Base-by-base conservation (phyloP, 495 filamentous ascomycete genomes). In the Penicillium tannophilum region DNA sequence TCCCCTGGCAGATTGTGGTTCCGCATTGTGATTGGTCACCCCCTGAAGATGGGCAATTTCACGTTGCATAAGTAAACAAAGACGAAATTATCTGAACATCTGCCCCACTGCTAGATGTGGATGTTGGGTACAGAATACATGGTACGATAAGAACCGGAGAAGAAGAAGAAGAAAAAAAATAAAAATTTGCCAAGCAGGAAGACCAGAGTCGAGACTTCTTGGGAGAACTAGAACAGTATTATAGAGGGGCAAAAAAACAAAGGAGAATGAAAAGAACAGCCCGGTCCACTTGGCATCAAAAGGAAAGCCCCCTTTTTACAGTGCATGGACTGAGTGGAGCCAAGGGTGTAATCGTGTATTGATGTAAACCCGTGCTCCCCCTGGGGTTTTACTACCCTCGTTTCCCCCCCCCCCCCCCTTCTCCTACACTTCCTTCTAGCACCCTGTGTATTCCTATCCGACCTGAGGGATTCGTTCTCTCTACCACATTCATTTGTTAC, bases 381-480 rank as follows among this genome's bases (percentile, higher is more conserved):
- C 26, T 31, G 12, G 12, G 43, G 55, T 45, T 35, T 51, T 61
- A 28, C 45, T 64, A 65, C 61, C 53, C 48, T 52, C 58, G 55
- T 58, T 62, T 58, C 61, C 53, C 57, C 59, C 63, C 36, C 47
- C 49, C 54, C 48, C 55, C 51, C 64, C 52, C n/a, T n/a, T n/a
- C n/a, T 57, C 58, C 69, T 67, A 23, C 20, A 14, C 63, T 58
- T 67, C 54, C 66, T 57, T 55, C 54, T 50, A 57, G 54, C 55
- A 58, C 54, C 55, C 48, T 67, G 69, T 65, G 44, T 65, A 66
- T 74, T 76, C 71, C 69, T 65, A 66, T 76, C 75, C 73, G 75
- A 78, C 74, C 74, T 63, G 75, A 78, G 75, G 63, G 73, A 72
- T 67, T 67, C 62, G 58, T 67, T 75, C 76, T 76, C 77, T 79